Evolutionary conservation across 2,329 filamentous ascomycete species (phyloP).

Genomic region (Tolypocladium tundrense): DNA sequence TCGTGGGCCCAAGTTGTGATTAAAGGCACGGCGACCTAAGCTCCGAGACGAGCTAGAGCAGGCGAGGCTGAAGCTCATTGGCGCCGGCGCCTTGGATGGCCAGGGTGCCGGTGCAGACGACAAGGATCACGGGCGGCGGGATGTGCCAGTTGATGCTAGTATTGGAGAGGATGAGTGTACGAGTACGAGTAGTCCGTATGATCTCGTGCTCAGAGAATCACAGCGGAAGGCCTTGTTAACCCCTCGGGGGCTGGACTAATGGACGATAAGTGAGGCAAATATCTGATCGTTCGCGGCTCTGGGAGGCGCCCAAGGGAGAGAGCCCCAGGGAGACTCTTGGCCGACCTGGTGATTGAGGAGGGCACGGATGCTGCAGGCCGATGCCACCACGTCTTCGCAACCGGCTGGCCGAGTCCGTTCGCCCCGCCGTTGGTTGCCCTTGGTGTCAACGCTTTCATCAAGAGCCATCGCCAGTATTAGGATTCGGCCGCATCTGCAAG

Average conservation of each 20-base stretch:
- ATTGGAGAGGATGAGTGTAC: background rate
- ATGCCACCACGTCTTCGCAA: background rate
- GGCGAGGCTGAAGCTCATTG: constrained; percentile 10
- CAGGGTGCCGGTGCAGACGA: background rate
- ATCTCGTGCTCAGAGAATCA: too few species aligned
- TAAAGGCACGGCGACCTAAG: constrained; percentile 16
- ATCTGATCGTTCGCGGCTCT: background rate
- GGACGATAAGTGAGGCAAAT: background rate
- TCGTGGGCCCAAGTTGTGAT: constrained; percentile 4
- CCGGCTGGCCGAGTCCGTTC: background rate
- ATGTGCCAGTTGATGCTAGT: background rate
- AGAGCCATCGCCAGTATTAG: background rate
- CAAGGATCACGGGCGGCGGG: background rate
- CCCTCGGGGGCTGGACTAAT: too few species aligned
- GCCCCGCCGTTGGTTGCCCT: background rate
- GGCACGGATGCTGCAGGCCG: background rate
- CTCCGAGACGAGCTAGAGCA: constrained; percentile 15
- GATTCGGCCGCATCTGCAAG: background rate
- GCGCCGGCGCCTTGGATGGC: constrained; percentile 2
- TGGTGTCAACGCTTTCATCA: background rate
- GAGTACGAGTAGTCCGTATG: too few species aligned
- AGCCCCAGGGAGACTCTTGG: background rate
- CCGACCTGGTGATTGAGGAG: background rate
- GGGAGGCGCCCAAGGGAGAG: background rate
- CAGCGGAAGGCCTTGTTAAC: too few species aligned